Conservation (phyloP, 106 monocot genomes). For the Narthecium ossifragum region DNA sequence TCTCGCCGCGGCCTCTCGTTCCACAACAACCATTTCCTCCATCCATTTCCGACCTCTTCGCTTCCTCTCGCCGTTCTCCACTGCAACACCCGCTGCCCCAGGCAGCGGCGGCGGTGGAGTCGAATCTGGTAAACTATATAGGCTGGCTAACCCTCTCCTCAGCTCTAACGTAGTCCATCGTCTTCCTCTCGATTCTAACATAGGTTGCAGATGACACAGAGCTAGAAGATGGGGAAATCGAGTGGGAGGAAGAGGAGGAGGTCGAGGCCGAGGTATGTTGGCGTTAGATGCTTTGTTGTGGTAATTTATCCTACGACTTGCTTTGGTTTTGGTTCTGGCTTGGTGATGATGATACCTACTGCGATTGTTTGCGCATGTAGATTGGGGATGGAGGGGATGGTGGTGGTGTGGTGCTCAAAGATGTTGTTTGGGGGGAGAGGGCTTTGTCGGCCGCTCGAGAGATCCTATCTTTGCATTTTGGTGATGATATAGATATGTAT, state of each 20-base stretch:
- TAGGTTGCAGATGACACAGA: neutral
- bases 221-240: neutral
- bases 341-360: no score
- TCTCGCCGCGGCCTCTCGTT: neutral
- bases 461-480: constrained; percentile 41
- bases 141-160: no score
- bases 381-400: constrained; percentile 87
- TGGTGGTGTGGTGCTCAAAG: constrained; percentile 66
- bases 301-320: no score
- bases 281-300: neutral
- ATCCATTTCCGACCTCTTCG: neutral
- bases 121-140: no score
- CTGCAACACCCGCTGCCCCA: neutral
- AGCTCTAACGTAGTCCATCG: no score
- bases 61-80: constrained; percentile 1
- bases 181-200: no score
- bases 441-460: constrained; percentile 52
- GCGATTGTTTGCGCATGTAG: no score
- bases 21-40: no score
- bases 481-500: constrained; percentile 46
- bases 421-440: constrained; percentile 58
- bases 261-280: constrained; percentile 1
- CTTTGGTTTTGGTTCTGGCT: no score
- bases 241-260: constrained; percentile 14
- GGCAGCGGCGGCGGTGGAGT: no score